Evolutionary conservation across 805 yeast genomes (phyloP), one percentile per base, ranked within the genome.

Genomic region (Candida corydali): DNA sequence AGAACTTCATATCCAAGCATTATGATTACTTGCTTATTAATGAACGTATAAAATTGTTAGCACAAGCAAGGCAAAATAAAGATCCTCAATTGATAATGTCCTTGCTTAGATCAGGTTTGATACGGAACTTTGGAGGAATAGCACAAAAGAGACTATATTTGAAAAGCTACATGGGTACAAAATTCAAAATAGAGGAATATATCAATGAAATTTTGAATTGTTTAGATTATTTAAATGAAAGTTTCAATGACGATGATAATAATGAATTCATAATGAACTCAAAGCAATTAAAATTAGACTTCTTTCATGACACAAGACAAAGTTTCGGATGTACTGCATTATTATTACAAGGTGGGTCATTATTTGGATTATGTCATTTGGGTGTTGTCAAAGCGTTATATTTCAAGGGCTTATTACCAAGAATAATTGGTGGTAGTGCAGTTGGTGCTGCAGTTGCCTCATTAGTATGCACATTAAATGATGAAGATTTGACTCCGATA

Each of bases 381-480:
- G 98, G 98, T 2, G 96, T 89, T 1, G 85, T 91, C 7, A 82
- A 83, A 44, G 91, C 93, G 0, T 65, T 93, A n/a, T 75, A 82
- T 42, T 73, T 74, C 45, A 79, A 82, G 44, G 82, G 84, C 1
- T 61, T 89, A 26, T 65, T 93, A 35, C 98, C 98, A 0, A 65
- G 83, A 28, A 84, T 93, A 2, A 78, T 91, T 16, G 85, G 91
- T 5, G 98, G 98, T 0, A 83, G 89, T 39, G 93, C 96, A 0
- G 84, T 87, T 42, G 98, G 98, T 1, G 94, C 98, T 0, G 82
- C 89, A 1, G 88, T 89, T 14, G 98, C 96, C 0, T 79, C 95
- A 0, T 65, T 87, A 25, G 85, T 84, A 1, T 87, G 97, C 51
- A 76, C 86, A 9, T 63, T 84, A 42, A 69, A 77, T 2, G 85